Percentiles rank a stretch among this genome's conserved stretches.
phyloP scores from a whole-genome alignment of 176 grass and related monocot genomes.

The Oryza glaberrima region DNA sequence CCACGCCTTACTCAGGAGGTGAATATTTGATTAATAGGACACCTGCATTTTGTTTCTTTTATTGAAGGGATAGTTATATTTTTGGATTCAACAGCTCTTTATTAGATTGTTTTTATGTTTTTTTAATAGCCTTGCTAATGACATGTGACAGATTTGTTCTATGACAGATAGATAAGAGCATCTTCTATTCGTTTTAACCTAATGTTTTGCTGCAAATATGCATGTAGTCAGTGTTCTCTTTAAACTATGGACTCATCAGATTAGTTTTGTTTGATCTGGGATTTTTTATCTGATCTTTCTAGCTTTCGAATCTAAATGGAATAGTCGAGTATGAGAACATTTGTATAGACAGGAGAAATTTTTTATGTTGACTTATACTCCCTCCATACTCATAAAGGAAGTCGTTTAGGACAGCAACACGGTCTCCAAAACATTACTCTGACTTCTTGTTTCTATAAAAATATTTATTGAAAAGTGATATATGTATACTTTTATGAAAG shows the following conservation, averaged over 20 bases:
- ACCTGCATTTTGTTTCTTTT: too few relatives aligned
- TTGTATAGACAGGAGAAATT: not conserved
- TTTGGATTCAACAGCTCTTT: not conserved
- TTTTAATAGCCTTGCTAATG: not conserved
- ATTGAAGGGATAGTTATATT: not conserved
- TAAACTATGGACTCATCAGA: not conserved
- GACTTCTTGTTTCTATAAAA: too few relatives aligned
- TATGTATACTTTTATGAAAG: too few relatives aligned
- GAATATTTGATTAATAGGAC: not conserved
- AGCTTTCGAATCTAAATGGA: not conserved
- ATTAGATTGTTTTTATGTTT: not conserved
- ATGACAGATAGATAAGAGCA: not conserved
- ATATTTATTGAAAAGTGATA: too few relatives aligned
- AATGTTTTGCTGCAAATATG: not conserved
- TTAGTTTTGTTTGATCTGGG: not conserved
- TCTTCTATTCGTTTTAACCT: not conserved
- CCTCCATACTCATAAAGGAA: too few relatives aligned
- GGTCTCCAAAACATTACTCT: too few relatives aligned
- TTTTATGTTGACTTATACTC: not conserved
- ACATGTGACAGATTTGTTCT: not conserved
- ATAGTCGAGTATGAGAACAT: not conserved
- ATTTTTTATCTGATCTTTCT: not conserved
- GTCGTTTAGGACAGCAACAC: too few relatives aligned
- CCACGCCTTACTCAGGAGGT: not conserved
- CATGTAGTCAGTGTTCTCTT: not conserved